Evolutionary conservation across 495 filamentous ascomycete genomes (phyloP).

Genomic region (Talaromyces ruber): DNA sequence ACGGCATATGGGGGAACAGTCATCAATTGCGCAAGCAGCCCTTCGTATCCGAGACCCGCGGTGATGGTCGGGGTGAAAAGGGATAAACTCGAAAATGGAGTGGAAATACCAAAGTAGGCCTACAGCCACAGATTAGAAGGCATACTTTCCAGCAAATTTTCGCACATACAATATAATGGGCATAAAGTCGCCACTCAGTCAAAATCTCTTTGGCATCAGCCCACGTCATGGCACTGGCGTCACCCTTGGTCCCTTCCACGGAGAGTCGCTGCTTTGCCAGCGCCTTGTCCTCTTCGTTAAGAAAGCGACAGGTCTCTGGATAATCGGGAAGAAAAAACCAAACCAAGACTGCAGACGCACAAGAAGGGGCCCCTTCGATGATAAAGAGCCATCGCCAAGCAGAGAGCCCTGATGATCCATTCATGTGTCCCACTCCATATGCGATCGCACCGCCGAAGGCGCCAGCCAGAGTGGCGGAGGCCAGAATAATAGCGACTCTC

Average conservation of each 20-base stretch:
- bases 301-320: conserved; percentile 49
- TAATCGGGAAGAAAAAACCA: conserved; percentile 60
- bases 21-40: conserved; percentile 60
- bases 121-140: conserved; percentile 7
- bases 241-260: conserved; percentile 48
- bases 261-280: conserved; percentile 46
- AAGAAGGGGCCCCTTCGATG: conserved; percentile 56
- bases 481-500: conserved; percentile 56
- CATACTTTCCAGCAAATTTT: not conserved
- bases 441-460: conserved; percentile 66
- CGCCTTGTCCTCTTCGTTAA: conserved; percentile 44
- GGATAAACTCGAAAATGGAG: conserved; percentile 59
- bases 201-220: conserved; percentile 49
- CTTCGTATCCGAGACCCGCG: conserved; percentile 52
- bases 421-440: conserved; percentile 60
- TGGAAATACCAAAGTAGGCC: conserved; percentile 59
- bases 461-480: conserved; percentile 59
- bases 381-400: conserved; percentile 74
- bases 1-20: conserved; percentile 70
- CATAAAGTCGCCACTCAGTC: conserved; percentile 53
- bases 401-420: conserved; percentile 44
- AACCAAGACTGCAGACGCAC: conserved; percentile 43
- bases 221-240: conserved; percentile 52
- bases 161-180: conserved; percentile 43
- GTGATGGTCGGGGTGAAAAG: conserved; percentile 66